Percentiles rank a stretch among this genome's conserved stretches.
phyloP scores from a whole-genome alignment of 1,139 yeast species.

The Debaryomyces psychrophilus region DNA sequence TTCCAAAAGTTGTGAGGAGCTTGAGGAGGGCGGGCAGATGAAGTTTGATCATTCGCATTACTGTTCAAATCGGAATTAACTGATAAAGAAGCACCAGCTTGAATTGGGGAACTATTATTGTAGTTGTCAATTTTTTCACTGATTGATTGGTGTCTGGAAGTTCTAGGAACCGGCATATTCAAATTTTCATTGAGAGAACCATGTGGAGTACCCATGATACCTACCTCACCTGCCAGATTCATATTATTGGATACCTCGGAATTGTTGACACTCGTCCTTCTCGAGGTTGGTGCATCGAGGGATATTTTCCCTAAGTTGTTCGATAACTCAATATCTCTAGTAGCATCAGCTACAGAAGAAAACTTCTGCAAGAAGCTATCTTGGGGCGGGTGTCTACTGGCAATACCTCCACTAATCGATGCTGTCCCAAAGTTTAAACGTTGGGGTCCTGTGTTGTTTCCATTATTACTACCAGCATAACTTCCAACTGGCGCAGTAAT shows the following conservation, averaged over 20 bases:
- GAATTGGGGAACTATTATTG: slow-evolving; percentile 54
- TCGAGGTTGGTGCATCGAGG: slow-evolving; percentile 31
- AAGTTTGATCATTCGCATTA: slow-evolving; percentile 15
- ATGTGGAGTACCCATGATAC: slow-evolving; percentile 38
- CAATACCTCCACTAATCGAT: slow-evolving; percentile 62
- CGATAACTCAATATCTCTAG: slow-evolving; percentile 68
- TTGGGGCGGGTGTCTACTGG: slow-evolving; percentile 49
- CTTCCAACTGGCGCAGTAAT: slow-evolving; percentile 45
- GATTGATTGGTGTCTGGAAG: slow-evolving; percentile 59
- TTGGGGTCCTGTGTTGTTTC: slow-evolving; percentile 13
- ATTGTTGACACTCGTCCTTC: slow-evolving; percentile 55
- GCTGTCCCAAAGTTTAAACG: slow-evolving; percentile 57
- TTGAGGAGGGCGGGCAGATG: slow-evolving; percentile 10
- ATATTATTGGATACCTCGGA: slow-evolving; percentile 17
- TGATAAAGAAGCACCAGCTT: slow-evolving; percentile 45
- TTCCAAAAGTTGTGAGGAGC: slow-evolving; percentile 58
- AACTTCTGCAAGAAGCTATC: slow-evolving; percentile 67
- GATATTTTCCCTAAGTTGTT: slow-evolving; percentile 31
- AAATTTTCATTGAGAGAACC: slow-evolving; percentile 57
- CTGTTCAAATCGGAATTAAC: slow-evolving; percentile 33
- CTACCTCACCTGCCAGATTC: slow-evolving; percentile 24
- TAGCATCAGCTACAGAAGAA: slow-evolving; percentile 76
- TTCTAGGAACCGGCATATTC: slow-evolving; percentile 43
- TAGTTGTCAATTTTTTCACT: slow-evolving; percentile 68
- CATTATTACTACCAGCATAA: slow-evolving; percentile 15